Base-by-base conservation (phyloP, 2,329 filamentous ascomycete species). In the Colletotrichum costaricense region DNA sequence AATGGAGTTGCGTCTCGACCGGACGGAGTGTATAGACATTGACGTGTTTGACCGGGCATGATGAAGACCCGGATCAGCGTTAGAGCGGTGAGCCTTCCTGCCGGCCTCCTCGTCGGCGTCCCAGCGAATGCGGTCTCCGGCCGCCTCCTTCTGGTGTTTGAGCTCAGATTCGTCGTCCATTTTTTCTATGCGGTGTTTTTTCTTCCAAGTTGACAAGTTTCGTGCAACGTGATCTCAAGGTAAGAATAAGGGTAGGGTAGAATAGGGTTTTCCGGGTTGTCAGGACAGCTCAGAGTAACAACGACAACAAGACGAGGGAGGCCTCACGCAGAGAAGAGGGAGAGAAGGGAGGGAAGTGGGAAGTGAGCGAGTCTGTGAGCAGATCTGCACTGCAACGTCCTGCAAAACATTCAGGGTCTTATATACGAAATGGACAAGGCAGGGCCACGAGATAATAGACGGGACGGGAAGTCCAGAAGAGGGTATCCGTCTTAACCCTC, bases 1-100 rank as follows among this genome's bases (percentile, higher is more conserved):
- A 35, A 86, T 82, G 63, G 78, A 76, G 62, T 80, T 80, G 54
- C 81, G 80, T 24, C 81, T 78, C 6, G 82, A 83, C 46, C 79
- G 80, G 30, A 82, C 78, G 58, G 83, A 83, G 65, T 80, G 82
- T 70, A 85, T 85, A 55, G 83, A 84, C 76, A 86, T 79, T 1
- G 84, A 86, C 54, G 83, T 80, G 28, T 66, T 78, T 1, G 84
- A 85, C 16, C 76, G 76, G 4, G 75, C 74, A 57, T 26, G 70
- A 56, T 77, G 78, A 19, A 74, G 59, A 63, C 76, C 76, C 35
- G 80, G 69, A 7, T 22, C 71, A 62, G 59, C 9, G 16, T 28
- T 62, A 24, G 46, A 49, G 38, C 74, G 75, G 63, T 76, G 55
- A 5, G 64, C 22, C 22, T 73, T 74, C 42, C 60, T 63, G 14